These are phyloP conservation scores for Peziza echinospora DNA, from an alignment of 495 filamentous ascomycete species.

Conservation along the genomic window DNA sequence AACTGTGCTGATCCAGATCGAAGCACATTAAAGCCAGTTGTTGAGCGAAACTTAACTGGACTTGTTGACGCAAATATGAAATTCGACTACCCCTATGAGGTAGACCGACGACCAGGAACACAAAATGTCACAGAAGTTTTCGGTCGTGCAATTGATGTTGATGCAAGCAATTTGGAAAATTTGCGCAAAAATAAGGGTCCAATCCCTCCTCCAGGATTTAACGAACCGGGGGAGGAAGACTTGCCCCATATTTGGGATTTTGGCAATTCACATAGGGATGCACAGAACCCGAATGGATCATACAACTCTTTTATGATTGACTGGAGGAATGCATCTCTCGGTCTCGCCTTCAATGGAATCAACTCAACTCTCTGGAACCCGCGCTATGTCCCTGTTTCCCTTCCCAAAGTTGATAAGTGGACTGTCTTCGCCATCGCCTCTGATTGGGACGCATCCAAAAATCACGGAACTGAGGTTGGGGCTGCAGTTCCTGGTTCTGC, in stretches of 20 bases:
- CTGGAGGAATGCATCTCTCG: not conserved
- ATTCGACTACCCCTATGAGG: not conserved
- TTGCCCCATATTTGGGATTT: not conserved
- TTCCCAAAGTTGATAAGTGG: not conserved
- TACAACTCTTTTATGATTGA: not conserved
- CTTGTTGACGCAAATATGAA: not conserved
- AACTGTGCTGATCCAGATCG: not conserved
- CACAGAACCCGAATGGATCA: not conserved
- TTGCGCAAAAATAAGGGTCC: too few species aligned
- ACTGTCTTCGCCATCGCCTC: not conserved
- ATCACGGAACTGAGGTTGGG: constrained; percentile 15
- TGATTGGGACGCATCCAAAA: not conserved
- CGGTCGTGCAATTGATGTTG: not conserved
- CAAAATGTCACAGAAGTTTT: not conserved
- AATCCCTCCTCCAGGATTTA: too few species aligned
- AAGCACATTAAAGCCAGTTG: not conserved
- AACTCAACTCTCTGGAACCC: not conserved
- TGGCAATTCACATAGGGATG: not conserved
- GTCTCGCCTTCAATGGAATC: not conserved
- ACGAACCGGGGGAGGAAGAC: not conserved
- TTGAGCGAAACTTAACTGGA: not conserved
- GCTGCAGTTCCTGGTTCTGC: constrained; percentile 5
- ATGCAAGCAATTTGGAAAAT: too few species aligned
- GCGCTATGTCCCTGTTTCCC: not conserved
- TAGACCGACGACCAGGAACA: not conserved